Evolutionary conservation across 768 basidiomycete species (phyloP).

Genomic region (Boletus subparvulus): DNA sequence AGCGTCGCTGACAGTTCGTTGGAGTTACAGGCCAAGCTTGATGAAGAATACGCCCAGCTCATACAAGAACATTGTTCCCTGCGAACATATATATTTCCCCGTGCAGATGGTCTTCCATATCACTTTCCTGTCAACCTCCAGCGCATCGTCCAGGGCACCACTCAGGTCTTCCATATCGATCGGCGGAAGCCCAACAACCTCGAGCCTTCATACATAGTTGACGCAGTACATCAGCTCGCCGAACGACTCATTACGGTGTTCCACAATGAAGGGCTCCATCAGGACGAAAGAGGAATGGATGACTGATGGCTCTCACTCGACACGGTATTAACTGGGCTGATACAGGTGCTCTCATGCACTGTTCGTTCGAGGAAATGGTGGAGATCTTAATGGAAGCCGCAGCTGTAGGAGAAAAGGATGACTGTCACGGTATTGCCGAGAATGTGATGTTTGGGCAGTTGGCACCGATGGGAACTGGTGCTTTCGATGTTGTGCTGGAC

Average conservation of each 20-base stretch:
- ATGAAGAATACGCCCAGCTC: slow-evolving; percentile 70
- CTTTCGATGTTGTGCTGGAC: slow-evolving; percentile 94
- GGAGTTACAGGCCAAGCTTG: slow-evolving; percentile 80
- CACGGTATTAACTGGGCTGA: slow-evolving; percentile 99
- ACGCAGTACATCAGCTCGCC: slow-evolving; percentile 70
- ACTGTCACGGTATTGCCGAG: slow-evolving; percentile 98
- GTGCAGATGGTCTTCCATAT: slow-evolving; percentile 69
- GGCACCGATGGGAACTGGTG: slow-evolving; percentile 99
- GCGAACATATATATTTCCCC: slow-evolving; percentile 82
- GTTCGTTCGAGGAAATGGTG: slow-evolving; percentile 99
- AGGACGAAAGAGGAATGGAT: too few relatives aligned
- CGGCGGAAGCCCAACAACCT: slow-evolving; percentile 90
- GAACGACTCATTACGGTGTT: slow-evolving; percentile 79
- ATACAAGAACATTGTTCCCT: slow-evolving; percentile 73
- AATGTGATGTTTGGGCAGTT: slow-evolving; percentile 99
- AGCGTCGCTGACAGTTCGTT: slow-evolving; percentile 83
- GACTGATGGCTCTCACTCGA: slow-evolving; percentile 97
- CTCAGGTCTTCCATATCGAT: slow-evolving; percentile 97
- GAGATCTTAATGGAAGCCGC: slow-evolving; percentile 99
- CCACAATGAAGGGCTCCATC: too few relatives aligned
- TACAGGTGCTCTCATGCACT: slow-evolving; percentile 96
- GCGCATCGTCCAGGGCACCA: slow-evolving; percentile 93
- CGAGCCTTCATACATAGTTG: slow-evolving; percentile 83
- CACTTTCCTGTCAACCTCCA: slow-evolving; percentile 94
- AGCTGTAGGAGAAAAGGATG: slow-evolving; percentile 96